Base-by-base conservation (phyloP, 2,329 filamentous ascomycete genomes). In the Exophiala sp. region DNA sequence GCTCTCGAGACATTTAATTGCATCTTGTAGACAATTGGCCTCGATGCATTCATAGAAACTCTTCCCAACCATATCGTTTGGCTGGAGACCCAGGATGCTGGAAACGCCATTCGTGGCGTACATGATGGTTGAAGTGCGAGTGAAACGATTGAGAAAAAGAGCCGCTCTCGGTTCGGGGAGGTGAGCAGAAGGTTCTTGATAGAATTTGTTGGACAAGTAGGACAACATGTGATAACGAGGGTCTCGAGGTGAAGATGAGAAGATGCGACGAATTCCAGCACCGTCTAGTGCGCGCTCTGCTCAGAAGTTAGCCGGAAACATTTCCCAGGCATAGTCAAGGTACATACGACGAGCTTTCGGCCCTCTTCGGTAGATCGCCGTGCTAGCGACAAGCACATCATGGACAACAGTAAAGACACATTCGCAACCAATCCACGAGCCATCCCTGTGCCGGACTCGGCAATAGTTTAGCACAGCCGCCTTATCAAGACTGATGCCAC, bases 11-110 rank as follows among this genome's bases (percentile, higher is more conserved):
- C 87, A 91, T 58, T 83, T 81, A 33, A 92, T 83, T 3, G 89
- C 89, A 62, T 94, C 88, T 7, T 81, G 75, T 24, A 94, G 75
- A 62, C 88, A 94, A 57, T 84, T 86, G 62, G 88, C 83, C 53
- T 88, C 82, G 47, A 95, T 94, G 66, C 88, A 92, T 63, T 90
- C 88, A 68, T 95, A 95, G 68, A 95, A 95, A 67, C 88, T 91
- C 62, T 85, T 86, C 39, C 88, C 84, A 59, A 84, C 80, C 59
- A 95, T 80, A 50, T 87, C 78, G 20, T 85, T 80, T 3, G 88
- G 81, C 0, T 79, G 74, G 3, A 95, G 76, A 4, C 89, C 89
- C 18, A 95, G 79, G 52, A 95, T 86, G n/a, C 85, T 79, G 16
- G 83, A 73, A 21, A 95, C 79, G 1, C 88, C 86, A 63, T 84